Evolutionary conservation across 2,329 filamentous ascomycete species (phyloP).

Genomic region (Trichoderma citrinoviride): DNA sequence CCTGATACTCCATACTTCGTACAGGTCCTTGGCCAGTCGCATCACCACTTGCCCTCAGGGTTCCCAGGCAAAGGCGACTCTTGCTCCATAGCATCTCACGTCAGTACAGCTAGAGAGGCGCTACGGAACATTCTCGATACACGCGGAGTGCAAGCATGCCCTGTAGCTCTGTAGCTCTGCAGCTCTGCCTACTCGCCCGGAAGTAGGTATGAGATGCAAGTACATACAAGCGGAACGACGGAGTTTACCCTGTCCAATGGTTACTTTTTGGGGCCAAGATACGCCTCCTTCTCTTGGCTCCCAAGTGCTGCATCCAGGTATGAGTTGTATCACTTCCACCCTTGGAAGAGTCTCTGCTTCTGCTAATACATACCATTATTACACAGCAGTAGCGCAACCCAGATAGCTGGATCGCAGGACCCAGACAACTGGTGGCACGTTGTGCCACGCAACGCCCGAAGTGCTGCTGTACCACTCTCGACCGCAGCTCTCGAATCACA

Average conservation of each 20-base stretch:
- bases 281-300: no score
- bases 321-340: neutral
- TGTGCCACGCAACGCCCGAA: neutral
- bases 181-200: no score
- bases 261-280: no score
- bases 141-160: neutral
- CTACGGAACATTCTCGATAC: neutral
- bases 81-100: slow-evolving; percentile 7
- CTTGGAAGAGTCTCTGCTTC: neutral
- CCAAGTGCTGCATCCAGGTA: no score
- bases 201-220: no score
- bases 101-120: neutral
- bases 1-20: neutral
- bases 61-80: neutral
- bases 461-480: neutral
- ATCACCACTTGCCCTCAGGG: neutral
- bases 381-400: neutral
- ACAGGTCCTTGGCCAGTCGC: neutral
- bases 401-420: neutral
- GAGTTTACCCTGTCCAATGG: no score
- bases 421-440: neutral
- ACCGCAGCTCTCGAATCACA: neutral
- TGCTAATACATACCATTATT: neutral
- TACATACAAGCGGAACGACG: no score
- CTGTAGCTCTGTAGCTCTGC: neutral